Conservation (phyloP, 176 grass and related monocot genomes). For the Luzula sylvatica region DNA sequence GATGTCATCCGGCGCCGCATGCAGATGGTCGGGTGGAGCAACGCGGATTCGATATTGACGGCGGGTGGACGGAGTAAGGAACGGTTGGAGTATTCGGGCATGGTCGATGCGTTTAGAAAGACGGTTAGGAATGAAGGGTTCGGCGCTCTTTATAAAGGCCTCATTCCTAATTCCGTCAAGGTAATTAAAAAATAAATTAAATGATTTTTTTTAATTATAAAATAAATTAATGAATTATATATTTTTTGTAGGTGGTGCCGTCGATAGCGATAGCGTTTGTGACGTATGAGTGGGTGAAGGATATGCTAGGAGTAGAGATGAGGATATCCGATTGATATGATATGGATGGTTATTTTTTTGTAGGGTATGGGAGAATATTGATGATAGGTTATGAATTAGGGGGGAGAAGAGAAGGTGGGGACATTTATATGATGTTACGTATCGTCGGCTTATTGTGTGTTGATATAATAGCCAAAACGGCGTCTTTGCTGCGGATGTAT, state of each 20-base stretch:
- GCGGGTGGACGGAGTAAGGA: constrained; percentile 37
- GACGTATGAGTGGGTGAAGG: constrained; percentile 84
- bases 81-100: constrained; percentile 66
- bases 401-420: too few relatives aligned
- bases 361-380: constrained; percentile 36
- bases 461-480: constrained; percentile 18
- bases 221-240: not conserved
- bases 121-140: constrained; percentile 79
- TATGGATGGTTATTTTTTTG: constrained; percentile 57
- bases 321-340: constrained; percentile 78
- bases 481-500: constrained; percentile 8
- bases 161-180: constrained; percentile 97
- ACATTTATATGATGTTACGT: constrained; percentile 5
- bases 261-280: constrained; percentile 97
- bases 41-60: constrained; percentile 72
- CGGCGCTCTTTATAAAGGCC: constrained; percentile 92
- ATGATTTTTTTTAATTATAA: not conserved
- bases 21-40: constrained; percentile 97
- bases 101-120: constrained; percentile 93
- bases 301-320: constrained; percentile 94
- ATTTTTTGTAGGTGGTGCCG: constrained; percentile 56
- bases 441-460: constrained; percentile 3
- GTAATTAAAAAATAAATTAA: constrained; percentile 18
- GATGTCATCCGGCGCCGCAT: constrained; percentile 94
- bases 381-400: constrained; percentile 48